These are phyloP conservation scores for Kondoa subrosea DNA, from an alignment of 768 basidiomycete species.

Conservation along the genomic window DNA sequence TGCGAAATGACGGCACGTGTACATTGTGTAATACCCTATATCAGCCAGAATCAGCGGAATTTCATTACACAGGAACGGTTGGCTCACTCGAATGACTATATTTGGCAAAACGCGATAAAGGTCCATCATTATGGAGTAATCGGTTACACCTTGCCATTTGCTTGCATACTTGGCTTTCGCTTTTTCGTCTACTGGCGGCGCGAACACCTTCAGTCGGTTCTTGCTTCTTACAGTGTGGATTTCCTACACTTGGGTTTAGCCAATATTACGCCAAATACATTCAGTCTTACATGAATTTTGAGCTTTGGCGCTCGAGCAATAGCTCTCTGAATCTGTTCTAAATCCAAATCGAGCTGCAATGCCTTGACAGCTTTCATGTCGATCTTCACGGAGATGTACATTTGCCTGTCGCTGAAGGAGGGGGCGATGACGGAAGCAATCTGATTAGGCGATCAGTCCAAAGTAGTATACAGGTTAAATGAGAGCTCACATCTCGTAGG, in stretches of 20 bases:
- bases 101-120: constrained; percentile 66
- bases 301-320: constrained; percentile 72
- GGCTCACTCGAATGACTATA: constrained; percentile 69
- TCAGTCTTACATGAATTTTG: constrained; percentile 62
- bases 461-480: background rate
- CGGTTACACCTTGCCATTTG: constrained; percentile 18
- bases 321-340: constrained; percentile 85
- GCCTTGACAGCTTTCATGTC: constrained; percentile 74
- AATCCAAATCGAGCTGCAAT: constrained; percentile 67
- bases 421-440: constrained; percentile 85
- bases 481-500: constrained; percentile 60
- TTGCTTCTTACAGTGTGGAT: constrained; percentile 31
- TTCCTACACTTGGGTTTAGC: constrained; percentile 19
- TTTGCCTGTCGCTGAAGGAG: constrained; percentile 82
- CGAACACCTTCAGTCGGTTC: constrained; percentile 34
- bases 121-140: constrained; percentile 47
- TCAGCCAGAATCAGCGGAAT: background rate
- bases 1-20: constrained; percentile 90
- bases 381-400: constrained; percentile 81
- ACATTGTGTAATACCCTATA: constrained; percentile 65
- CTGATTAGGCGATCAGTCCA: constrained; percentile 34
- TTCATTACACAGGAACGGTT: background rate
- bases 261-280: constrained; percentile 33
- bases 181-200: constrained; percentile 31
- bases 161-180: constrained; percentile 8